Conservation (phyloP, 371 early-diverging fungal species). For the Catenaria anguillulae region DNA sequence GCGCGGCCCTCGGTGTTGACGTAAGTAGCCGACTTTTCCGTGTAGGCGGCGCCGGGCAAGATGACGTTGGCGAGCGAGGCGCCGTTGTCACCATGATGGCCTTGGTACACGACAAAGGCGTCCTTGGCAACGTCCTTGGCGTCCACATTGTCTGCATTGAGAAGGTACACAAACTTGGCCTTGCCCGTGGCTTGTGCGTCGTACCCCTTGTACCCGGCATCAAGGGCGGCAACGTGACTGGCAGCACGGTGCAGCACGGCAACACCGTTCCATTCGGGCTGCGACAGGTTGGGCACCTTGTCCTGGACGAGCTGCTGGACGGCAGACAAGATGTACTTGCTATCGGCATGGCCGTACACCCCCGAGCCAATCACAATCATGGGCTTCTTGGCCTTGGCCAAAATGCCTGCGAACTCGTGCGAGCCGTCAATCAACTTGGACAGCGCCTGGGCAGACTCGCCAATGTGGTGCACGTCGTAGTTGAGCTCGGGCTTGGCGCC, state of each 20-base stretch:
- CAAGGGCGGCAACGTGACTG: conserved; percentile 71
- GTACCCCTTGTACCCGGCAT: conserved; percentile 78
- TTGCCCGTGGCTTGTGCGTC: conserved; percentile 21
- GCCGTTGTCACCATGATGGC: conserved; percentile 94
- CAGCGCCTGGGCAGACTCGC: conserved; percentile 47
- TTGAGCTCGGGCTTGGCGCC: conserved; percentile 65
- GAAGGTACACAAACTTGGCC: conserved; percentile 72
- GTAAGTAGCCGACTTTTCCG: conserved; percentile 87
- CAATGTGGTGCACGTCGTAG: conserved; percentile 80
- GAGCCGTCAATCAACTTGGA: conserved; percentile 48
- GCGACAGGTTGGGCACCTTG: conserved; percentile 45
- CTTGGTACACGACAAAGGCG: conserved; percentile 96
- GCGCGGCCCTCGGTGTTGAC: conserved; percentile 93
- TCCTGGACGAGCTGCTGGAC: conserved; percentile 36
- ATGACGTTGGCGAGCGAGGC: conserved; percentile 90
- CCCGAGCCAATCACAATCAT: conserved; percentile 78
- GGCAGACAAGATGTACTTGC: conserved; percentile 47
- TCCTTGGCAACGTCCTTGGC: conserved; percentile 61
- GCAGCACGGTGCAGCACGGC: conserved; percentile 83
- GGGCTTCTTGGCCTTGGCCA: conserved; percentile 74
- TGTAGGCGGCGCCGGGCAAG: conserved; percentile 91
- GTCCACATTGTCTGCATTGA: conserved; percentile 76
- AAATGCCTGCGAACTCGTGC: conserved; percentile 56
- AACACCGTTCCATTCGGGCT: conserved; percentile 74
- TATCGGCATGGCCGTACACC: conserved; percentile 60